phyloP scores from a whole-genome alignment of 768 basidiomycete genomes.

The Boletus sp. region DNA sequence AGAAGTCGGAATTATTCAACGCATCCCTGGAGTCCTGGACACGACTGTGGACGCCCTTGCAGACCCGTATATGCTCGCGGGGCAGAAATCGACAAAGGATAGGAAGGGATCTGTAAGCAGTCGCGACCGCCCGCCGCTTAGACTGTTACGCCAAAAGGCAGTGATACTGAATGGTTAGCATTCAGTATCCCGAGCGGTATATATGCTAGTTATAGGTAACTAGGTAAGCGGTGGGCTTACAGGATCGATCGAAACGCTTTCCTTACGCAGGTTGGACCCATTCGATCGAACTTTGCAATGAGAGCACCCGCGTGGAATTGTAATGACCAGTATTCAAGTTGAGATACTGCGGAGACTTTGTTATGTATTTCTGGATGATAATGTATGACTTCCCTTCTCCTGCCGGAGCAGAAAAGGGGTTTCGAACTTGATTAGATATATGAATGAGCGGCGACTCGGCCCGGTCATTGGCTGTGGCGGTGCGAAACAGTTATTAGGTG shows the following conservation, averaged over 20 bases:
- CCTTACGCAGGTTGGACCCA: not conserved
- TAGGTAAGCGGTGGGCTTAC: no score
- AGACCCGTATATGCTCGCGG: constrained; percentile 5
- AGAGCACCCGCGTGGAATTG: not conserved
- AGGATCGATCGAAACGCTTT: not conserved
- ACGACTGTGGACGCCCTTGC: not conserved
- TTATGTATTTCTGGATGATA: no score
- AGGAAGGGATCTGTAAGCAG: no score
- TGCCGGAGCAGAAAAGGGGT: no score
- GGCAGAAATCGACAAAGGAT: not conserved
- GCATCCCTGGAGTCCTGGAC: not conserved
- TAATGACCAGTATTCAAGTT: not conserved
- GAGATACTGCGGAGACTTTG: not conserved
- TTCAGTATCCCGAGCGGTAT: no score
- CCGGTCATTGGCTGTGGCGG: constrained; percentile 18
- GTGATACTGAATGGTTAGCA: no score
- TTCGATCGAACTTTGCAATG: not conserved
- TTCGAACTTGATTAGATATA: no score
- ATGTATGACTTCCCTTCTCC: no score
- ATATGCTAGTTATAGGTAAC: no score
- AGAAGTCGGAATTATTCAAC: constrained; percentile 11
- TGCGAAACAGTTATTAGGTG: not conserved
- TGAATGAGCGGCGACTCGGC: no score
- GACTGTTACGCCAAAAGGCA: no score
- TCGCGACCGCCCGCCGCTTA: no score